Base-by-base conservation (phyloP, 192 early-diverging fungal species). In the Coemansia sp. region DNA sequence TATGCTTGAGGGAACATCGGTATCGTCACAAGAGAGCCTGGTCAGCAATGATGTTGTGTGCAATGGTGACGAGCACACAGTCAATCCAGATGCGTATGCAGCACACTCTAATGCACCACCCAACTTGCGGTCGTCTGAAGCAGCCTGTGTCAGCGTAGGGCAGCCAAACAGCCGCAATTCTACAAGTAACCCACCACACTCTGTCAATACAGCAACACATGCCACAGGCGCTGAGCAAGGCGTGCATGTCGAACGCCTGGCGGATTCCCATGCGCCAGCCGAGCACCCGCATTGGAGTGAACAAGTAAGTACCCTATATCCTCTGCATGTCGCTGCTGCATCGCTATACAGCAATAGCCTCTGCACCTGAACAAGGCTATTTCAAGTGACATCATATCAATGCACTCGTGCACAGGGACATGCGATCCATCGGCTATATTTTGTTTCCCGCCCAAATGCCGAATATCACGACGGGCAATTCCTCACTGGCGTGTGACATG, bases 21-120 rank as follows among this genome's bases (percentile, higher is more conserved):
- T 62, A 57, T 80, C 77, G 52, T 80, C 77, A n/a, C 77, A 64
- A 19, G 77, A 80, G 21, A 80, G 68, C 53, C 64, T 74, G 58
- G 53, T 29, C 27, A 45, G 11, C 41, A 9, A 45, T n/a, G 41
- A 3, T 45, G 41, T n/a, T n/a, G 11, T 12, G 41, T 5, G 14
- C 41, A 45, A 45, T 45, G 41, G 16, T n/a, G 16, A 0, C 16
- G 41, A 12, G 41, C 41, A 45, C 11, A 45, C 41, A 16, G 11
- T n/a, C 41, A n/a, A 12, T n/a, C 41, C 41, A n/a, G 4, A 35
- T 35, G 31, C 31, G 31, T 35, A 35, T 35, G 31, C 31, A 35
- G 31, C 7, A 35, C 31, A 35, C 31, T 35, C 31, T 35, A 45
- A 45, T 45, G 41, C 41, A 12, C 41, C 41, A 45, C 41, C 16